These are phyloP conservation scores for Rhodotorula taiwanensis DNA, from an alignment of 768 basidiomycete genomes.

Conservation along the genomic window DNA sequence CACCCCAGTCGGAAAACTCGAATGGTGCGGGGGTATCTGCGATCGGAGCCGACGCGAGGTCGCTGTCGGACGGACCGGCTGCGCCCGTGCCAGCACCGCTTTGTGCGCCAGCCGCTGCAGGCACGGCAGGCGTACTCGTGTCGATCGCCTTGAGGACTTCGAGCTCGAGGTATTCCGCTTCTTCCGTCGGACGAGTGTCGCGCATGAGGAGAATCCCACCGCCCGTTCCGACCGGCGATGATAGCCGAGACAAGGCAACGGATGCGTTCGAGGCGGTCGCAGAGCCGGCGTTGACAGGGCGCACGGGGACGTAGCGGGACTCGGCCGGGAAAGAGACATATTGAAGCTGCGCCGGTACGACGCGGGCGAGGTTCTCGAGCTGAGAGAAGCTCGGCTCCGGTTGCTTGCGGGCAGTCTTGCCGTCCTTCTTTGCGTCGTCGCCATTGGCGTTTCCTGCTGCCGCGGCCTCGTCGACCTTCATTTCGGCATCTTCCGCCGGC, in stretches of 20 bases:
- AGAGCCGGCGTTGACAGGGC: constrained; percentile 59
- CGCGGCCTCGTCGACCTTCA: constrained; percentile 57
- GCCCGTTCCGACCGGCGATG: constrained; percentile 51
- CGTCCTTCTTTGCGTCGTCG: constrained; percentile 12
- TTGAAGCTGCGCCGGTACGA: constrained; percentile 79
- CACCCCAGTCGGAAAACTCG: constrained; percentile 33
- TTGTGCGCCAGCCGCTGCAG: neutral
- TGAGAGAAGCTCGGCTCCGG: constrained; percentile 67
- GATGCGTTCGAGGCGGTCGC: neutral
- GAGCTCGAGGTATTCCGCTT: constrained; percentile 66
- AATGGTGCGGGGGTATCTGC: constrained; percentile 32
- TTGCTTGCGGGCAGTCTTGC: constrained; percentile 47
- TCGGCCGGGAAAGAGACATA: constrained; percentile 72
- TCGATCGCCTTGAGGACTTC: constrained; percentile 40
- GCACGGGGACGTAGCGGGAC: constrained; percentile 79
- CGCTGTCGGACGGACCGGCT: constrained; percentile 5
- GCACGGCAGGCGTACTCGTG: neutral
- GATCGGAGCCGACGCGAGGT: constrained; percentile 16
- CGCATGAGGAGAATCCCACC: constrained; percentile 79
- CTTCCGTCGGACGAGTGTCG: constrained; percentile 64
- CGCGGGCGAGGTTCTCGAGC: constrained; percentile 80
- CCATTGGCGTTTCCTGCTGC: constrained; percentile 11
- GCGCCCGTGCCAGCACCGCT: constrained; percentile 17
- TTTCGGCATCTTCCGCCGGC: constrained; percentile 60
- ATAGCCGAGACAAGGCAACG: neutral